Evolutionary conservation across 108 stramenopile species (phyloP).

Genomic region (Fragilaria crotonensis): DNA sequence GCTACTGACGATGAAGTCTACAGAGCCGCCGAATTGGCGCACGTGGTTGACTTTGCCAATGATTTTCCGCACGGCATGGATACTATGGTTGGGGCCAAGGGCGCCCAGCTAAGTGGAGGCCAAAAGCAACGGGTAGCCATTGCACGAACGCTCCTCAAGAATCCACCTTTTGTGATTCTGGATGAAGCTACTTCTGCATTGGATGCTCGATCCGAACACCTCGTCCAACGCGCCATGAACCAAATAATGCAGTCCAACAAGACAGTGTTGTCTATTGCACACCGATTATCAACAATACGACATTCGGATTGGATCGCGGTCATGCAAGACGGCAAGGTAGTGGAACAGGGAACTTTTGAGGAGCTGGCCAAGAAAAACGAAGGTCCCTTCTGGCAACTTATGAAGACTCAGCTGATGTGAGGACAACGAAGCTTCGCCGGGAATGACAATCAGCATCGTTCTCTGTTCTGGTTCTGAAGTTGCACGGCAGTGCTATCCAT

Average conservation of each 20-base stretch:
- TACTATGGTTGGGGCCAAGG: slow-evolving; percentile 86
- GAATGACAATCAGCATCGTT: no score
- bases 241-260: slow-evolving; percentile 43
- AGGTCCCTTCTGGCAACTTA: slow-evolving; percentile 34
- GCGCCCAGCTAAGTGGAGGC: slow-evolving; percentile 87
- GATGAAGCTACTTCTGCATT: slow-evolving; percentile 84
- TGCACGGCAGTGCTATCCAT: no score
- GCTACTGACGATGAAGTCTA: slow-evolving; percentile 60
- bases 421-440: no score
- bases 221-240: slow-evolving; percentile 65
- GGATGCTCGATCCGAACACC: slow-evolving; percentile 84
- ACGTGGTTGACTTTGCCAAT: slow-evolving; percentile 69
- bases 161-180: slow-evolving; percentile 70
- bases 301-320: slow-evolving; percentile 84
- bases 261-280: slow-evolving; percentile 84
- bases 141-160: slow-evolving; percentile 71
- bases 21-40: slow-evolving; percentile 59
- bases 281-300: slow-evolving; percentile 80
- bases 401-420: slow-evolving; percentile 36
- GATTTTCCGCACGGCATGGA: slow-evolving; percentile 73
- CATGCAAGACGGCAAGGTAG: slow-evolving; percentile 62
- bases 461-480: no score
- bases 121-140: slow-evolving; percentile 91
- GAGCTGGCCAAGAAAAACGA: slow-evolving; percentile 28
- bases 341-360: slow-evolving; percentile 73